phyloP scores from a whole-genome alignment of 805 yeast species.

The Yarrowia sp. region DNA sequence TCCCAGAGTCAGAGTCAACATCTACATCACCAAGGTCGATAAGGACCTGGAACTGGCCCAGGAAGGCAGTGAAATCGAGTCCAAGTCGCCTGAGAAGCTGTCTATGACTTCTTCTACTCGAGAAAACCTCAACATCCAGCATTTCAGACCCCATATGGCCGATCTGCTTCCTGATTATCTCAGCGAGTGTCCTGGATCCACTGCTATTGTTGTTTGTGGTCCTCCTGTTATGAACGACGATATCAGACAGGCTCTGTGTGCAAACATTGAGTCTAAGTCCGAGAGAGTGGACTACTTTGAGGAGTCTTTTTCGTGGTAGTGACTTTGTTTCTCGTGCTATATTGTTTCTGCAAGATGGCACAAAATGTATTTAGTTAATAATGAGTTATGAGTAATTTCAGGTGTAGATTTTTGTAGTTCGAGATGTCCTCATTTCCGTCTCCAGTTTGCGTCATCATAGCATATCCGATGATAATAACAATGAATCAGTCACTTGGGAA shows the following conservation, averaged over 20 bases:
- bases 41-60: neutral
- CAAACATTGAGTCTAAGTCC: slow-evolving; percentile 42
- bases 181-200: neutral
- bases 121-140: neutral
- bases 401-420: too few relatives aligned
- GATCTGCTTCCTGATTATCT: slow-evolving; percentile 1
- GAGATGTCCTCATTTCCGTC: too few relatives aligned
- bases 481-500: too few relatives aligned
- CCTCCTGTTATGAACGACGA: slow-evolving; percentile 58
- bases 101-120: neutral
- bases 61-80: neutral
- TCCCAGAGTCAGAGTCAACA: slow-evolving; percentile 33
- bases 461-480: too few relatives aligned
- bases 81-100: neutral
- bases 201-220: slow-evolving; percentile 47
- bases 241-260: slow-evolving; percentile 49
- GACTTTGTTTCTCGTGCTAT: too few relatives aligned
- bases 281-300: slow-evolving; percentile 64
- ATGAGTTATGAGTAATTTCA: neutral
- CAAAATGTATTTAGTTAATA: neutral
- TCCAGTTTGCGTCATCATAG: too few relatives aligned
- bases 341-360: too few relatives aligned
- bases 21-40: slow-evolving; percentile 28
- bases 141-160: neutral
- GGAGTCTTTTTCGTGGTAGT: slow-evolving; percentile 66